Evolutionary conservation across 2,329 filamentous ascomycete genomes (phyloP).

Genomic region (Coniochaeta sp.): DNA sequence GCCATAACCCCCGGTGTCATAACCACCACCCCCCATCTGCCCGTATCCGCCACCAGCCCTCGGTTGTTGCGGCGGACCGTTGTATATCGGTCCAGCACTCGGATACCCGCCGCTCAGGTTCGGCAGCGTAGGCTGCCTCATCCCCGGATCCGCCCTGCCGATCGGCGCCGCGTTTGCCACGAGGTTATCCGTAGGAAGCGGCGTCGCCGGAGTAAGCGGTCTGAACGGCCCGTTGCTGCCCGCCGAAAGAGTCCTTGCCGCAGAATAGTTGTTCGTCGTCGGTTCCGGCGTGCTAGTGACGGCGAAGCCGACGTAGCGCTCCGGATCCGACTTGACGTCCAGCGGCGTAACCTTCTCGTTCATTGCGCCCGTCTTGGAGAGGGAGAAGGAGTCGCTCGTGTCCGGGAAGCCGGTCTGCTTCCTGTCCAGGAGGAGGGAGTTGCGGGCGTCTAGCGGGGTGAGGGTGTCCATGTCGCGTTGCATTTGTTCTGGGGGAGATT

Average conservation of each 20-base stretch:
- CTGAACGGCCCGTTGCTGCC: slow-evolving; percentile 21
- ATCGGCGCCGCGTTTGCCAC: slow-evolving; percentile 32
- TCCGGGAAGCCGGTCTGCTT: slow-evolving; percentile 21
- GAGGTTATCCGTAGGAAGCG: slow-evolving; percentile 26
- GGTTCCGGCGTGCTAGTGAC: not conserved
- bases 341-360: slow-evolving; percentile 15
- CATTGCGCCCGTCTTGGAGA: slow-evolving; percentile 30
- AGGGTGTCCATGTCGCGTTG: slow-evolving; percentile 73
- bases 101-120: slow-evolving; percentile 16
- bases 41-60: not conserved
- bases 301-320: slow-evolving; percentile 20
- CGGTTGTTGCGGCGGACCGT: not conserved
- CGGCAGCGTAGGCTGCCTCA: slow-evolving; percentile 27
- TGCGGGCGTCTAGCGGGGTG: slow-evolving; percentile 79
- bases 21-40: not conserved
- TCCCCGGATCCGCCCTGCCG: slow-evolving; percentile 13
- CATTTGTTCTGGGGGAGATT: slow-evolving; percentile 59
- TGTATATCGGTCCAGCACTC: not conserved
- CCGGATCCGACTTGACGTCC: slow-evolving; percentile 23
- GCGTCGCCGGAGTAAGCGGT: slow-evolving; percentile 28
- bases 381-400: slow-evolving; percentile 34
- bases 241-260: slow-evolving; percentile 11
- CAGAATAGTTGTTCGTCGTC: slow-evolving; percentile 12
- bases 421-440: slow-evolving; percentile 71
- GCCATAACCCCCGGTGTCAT: not conserved